A percentile compares a stretch with the other conserved stretches of the same genome.
phyloP scores from a whole-genome alignment of 306 rosid species.

The Fagus sylvatica region DNA sequence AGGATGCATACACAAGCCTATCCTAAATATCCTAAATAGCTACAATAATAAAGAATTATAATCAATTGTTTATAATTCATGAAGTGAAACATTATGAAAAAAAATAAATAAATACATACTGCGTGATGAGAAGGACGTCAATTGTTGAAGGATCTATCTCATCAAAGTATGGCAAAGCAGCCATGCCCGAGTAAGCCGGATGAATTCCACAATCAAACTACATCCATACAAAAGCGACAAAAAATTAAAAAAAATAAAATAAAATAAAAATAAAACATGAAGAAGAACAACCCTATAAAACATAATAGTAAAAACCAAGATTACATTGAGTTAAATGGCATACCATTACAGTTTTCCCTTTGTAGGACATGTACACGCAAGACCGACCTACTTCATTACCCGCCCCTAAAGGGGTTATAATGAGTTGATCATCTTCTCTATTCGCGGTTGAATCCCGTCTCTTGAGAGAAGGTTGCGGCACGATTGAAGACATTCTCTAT shows the following conservation, averaged over 20 bases:
- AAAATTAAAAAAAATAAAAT: neutral
- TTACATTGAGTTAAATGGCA: neutral
- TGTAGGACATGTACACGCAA: slow-evolving; percentile 81
- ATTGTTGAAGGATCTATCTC: slow-evolving; percentile 90
- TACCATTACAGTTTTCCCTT: slow-evolving; percentile 65
- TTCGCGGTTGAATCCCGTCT: slow-evolving; percentile 45
- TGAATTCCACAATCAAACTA: slow-evolving; percentile 98
- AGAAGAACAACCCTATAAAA: neutral
- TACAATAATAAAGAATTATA: no score
- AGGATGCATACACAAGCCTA: no score
- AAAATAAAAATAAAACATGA: no score
- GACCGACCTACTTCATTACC: slow-evolving; percentile 97
- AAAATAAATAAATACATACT: slow-evolving; percentile 60
- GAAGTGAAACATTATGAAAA: no score
- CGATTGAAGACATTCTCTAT: slow-evolving; percentile 46
- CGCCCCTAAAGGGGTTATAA: slow-evolving; percentile 81
- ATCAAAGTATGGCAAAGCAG: slow-evolving; percentile 93
- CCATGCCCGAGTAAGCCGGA: slow-evolving; percentile 90
- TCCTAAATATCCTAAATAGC: no score
- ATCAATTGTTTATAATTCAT: no score
- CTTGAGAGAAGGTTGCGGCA: slow-evolving; percentile 49
- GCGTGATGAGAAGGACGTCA: slow-evolving; percentile 89
- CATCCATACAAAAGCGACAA: slow-evolving; percentile 3
- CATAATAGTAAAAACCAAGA: neutral
- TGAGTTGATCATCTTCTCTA: slow-evolving; percentile 72